Conservation (phyloP, 306 rosid species). For the Hylodesmum podocarpum region DNA sequence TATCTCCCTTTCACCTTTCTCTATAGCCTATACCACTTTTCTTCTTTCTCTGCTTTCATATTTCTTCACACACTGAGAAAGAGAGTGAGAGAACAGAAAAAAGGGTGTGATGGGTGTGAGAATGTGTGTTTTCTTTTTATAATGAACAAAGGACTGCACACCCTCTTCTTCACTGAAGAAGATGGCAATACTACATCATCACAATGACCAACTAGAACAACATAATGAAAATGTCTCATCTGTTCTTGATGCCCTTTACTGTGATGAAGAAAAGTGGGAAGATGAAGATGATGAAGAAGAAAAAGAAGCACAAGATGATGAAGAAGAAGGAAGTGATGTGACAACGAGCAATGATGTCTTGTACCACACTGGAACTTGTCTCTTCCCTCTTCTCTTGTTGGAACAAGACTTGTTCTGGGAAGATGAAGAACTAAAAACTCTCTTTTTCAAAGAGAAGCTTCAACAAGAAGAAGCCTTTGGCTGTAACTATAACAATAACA, state of each 20-base stretch:
- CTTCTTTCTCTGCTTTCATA: slow-evolving; percentile 9
- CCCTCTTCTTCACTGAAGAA: slow-evolving; percentile 69
- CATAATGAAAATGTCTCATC: slow-evolving; percentile 37
- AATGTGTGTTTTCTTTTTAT: slow-evolving; percentile 39
- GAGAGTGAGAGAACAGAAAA: background rate
- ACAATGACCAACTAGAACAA: slow-evolving; percentile 31
- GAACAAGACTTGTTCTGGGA: slow-evolving; percentile 78
- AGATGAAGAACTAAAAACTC: slow-evolving; percentile 64
- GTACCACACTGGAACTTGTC: slow-evolving; percentile 2
- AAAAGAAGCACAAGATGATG: too few relatives aligned
- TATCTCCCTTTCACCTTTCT: slow-evolving; percentile 3
- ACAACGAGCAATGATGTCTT: slow-evolving; percentile 9
- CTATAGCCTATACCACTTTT: slow-evolving; percentile 9
- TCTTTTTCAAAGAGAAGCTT: slow-evolving; percentile 63
- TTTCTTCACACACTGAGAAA: slow-evolving; percentile 30
- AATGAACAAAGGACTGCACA: slow-evolving; percentile 48
- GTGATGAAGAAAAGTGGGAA: slow-evolving; percentile 75
- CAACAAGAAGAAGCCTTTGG: slow-evolving; percentile 38
- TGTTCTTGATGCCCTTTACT: slow-evolving; percentile 67
- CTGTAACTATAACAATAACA: background rate
- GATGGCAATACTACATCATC: slow-evolving; percentile 62
- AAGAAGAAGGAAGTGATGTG: slow-evolving; percentile 37
- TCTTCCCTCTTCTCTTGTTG: slow-evolving; percentile 48
- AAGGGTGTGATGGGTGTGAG: slow-evolving; percentile 39
- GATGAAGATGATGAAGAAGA: slow-evolving; percentile 46